Conservation (phyloP, 192 early-diverging fungal genomes). For the Rhizophagus clarus region DNA sequence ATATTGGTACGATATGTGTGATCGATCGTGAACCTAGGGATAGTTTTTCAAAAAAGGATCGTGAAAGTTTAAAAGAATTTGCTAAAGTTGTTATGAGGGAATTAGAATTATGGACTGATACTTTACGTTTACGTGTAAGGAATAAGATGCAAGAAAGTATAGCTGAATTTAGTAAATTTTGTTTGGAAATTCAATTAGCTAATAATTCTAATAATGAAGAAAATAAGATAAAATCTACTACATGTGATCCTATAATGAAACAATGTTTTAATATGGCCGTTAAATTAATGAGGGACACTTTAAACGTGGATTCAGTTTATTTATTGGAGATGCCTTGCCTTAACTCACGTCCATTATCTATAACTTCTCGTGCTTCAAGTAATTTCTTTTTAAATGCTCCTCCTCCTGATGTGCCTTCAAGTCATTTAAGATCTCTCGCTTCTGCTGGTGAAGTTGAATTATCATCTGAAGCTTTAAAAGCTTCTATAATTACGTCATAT, state of each 20-base stretch:
- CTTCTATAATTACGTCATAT: background rate
- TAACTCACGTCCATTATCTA: background rate
- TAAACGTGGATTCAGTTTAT: conserved; percentile 16
- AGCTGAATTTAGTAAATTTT: conserved; percentile 38
- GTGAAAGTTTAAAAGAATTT: conserved; percentile 42
- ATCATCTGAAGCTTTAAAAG: background rate
- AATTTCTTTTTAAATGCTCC: conserved; percentile 18
- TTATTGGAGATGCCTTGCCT: conserved; percentile 28
- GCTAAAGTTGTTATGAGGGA: conserved; percentile 47
- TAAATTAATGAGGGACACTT: conserved; percentile 18
- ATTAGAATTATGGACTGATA: conserved; percentile 51
- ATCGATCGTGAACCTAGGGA: conserved; percentile 44
- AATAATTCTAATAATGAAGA: background rate
- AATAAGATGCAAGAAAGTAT: conserved; percentile 46
- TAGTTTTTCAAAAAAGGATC: conserved; percentile 38
- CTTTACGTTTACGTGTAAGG: conserved; percentile 44
- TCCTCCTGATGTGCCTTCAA: background rate
- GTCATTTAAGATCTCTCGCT: conserved; percentile 12
- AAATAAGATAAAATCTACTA: background rate
- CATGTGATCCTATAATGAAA: conserved; percentile 7
- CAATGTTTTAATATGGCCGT: conserved; percentile 23
- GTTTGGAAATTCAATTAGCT: conserved; percentile 8
- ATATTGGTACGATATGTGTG: conserved; percentile 51
- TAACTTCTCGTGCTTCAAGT: background rate
- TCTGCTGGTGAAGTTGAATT: conserved; percentile 1